Conservation (phyloP, 257 asterid genomes). For the Solanum bukasovii region DNA sequence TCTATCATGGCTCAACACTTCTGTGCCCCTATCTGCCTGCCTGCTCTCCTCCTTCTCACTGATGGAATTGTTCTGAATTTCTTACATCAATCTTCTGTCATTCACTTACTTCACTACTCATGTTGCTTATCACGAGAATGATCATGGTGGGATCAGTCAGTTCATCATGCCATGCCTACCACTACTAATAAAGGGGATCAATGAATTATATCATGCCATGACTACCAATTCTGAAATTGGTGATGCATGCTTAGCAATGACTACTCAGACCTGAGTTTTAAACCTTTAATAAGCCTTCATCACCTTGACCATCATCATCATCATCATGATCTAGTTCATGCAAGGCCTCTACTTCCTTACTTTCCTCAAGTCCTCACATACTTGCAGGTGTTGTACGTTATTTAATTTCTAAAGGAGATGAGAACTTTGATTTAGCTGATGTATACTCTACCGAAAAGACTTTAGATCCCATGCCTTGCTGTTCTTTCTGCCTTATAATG, state of each 20-base stretch:
- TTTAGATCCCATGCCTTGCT: not conserved
- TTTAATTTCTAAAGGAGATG: conserved; percentile 36
- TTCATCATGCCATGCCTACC: conserved; percentile 72
- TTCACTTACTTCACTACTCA: conserved; percentile 40
- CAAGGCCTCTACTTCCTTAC: conserved; percentile 77
- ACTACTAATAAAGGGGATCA: conserved; percentile 50
- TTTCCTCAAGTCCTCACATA: conserved; percentile 70
- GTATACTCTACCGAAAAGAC: conserved; percentile 4
- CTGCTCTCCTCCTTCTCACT: conserved; percentile 41
- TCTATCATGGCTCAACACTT: conserved; percentile 61
- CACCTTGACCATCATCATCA: conserved; percentile 3
- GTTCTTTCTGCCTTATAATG: conserved; percentile 15
- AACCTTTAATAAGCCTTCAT: conserved; percentile 42
- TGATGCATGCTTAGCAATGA: conserved; percentile 83
- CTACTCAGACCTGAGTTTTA: conserved; percentile 44
- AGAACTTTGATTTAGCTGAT: conserved; percentile 28
- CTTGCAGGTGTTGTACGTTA: conserved; percentile 82
- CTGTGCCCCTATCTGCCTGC: conserved; percentile 47
- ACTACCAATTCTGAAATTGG: conserved; percentile 57
- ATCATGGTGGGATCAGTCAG: conserved; percentile 45
- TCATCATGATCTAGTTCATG: conserved; percentile 47
- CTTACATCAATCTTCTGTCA: conserved; percentile 38
- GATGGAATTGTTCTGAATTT: conserved; percentile 61
- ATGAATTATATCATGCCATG: conserved; percentile 76
- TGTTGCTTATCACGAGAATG: conserved; percentile 54